These are phyloP conservation scores for Nakazawaea ernobii DNA, from an alignment of 805 yeast species.

Conservation along the genomic window DNA sequence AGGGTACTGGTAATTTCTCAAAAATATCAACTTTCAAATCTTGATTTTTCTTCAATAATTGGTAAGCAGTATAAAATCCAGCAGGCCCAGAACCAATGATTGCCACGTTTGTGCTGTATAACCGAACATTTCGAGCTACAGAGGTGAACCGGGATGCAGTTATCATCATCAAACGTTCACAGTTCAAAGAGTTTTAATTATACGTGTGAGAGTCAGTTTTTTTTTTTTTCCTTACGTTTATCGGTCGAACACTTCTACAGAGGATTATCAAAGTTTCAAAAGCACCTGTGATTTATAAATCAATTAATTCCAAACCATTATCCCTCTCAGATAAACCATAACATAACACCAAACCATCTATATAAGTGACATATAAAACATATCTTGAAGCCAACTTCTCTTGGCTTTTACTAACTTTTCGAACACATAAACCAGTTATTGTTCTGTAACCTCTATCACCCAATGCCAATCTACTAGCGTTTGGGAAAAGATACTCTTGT, in stretches of 20 bases:
- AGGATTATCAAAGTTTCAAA: neutral
- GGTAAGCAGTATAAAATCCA: conserved; percentile 84
- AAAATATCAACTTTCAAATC: conserved; percentile 57
- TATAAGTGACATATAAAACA: conserved; percentile 19
- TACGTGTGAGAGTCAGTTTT: too few relatives aligned
- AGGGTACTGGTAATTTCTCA: conserved; percentile 85
- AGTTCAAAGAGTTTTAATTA: too few relatives aligned
- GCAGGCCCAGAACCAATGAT: conserved; percentile 96
- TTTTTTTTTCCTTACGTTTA: too few relatives aligned
- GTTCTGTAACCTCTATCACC: conserved; percentile 18
- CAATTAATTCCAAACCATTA: conserved; percentile 1
- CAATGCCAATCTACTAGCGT: conserved; percentile 16
- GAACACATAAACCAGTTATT: conserved; percentile 19
- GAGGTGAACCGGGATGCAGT: neutral
- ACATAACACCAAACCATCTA: conserved; percentile 21
- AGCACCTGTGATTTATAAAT: neutral
- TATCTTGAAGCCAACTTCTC: conserved; percentile 10
- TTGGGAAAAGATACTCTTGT: conserved; percentile 38
- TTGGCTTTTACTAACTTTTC: conserved; percentile 1
- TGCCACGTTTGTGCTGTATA: conserved; percentile 41
- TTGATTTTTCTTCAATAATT: conserved; percentile 46
- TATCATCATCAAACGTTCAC: neutral
- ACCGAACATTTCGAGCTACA: neutral
- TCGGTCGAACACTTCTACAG: too few relatives aligned
- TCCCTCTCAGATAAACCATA: conserved; percentile 15